Conservation (phyloP, 208 protist species). For the Angomonas deanei region DNA sequence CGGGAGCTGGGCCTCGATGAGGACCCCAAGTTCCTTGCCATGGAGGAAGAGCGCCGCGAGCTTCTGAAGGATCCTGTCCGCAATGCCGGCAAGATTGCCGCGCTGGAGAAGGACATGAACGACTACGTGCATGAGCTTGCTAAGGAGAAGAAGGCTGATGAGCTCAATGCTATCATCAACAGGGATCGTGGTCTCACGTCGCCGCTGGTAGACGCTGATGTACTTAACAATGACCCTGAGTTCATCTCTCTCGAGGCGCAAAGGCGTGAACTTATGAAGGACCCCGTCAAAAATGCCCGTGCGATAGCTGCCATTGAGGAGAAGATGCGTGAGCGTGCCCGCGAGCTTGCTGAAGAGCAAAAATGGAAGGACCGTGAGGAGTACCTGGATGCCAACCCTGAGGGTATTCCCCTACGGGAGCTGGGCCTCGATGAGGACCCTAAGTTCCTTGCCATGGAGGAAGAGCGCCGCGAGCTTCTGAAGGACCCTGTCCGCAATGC, state of each 20-base stretch:
- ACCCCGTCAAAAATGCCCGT: slow-evolving; percentile 16
- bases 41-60: slow-evolving; percentile 33
- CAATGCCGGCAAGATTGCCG: slow-evolving; percentile 23
- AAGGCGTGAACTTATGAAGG: slow-evolving; percentile 40
- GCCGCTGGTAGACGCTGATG: slow-evolving; percentile 35
- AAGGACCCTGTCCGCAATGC: slow-evolving; percentile 3
- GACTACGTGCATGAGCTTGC: slow-evolving; percentile 56
- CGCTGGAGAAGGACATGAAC: slow-evolving; percentile 51
- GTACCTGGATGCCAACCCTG: slow-evolving; percentile 42
- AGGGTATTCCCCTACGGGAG: slow-evolving; percentile 47
- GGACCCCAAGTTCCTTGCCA: slow-evolving; percentile 38
- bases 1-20: slow-evolving; percentile 36
- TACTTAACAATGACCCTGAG: slow-evolving; percentile 42
- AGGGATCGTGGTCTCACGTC: too few relatives aligned
- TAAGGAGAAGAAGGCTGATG: slow-evolving; percentile 25
- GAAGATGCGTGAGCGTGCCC: slow-evolving; percentile 7
- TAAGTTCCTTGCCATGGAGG: slow-evolving; percentile 30
- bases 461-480: slow-evolving; percentile 22
- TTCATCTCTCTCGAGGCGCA: slow-evolving; percentile 54
- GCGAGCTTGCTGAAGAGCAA: slow-evolving; percentile 12
- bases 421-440: slow-evolving; percentile 29
- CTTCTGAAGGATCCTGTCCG: slow-evolving; percentile 40
- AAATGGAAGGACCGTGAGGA: slow-evolving; percentile 28
- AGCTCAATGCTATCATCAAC: background rate
- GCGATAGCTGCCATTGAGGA: slow-evolving; percentile 3